phyloP scores from a whole-genome alignment of 345 rosid species.

The Brassica rapa region DNA sequence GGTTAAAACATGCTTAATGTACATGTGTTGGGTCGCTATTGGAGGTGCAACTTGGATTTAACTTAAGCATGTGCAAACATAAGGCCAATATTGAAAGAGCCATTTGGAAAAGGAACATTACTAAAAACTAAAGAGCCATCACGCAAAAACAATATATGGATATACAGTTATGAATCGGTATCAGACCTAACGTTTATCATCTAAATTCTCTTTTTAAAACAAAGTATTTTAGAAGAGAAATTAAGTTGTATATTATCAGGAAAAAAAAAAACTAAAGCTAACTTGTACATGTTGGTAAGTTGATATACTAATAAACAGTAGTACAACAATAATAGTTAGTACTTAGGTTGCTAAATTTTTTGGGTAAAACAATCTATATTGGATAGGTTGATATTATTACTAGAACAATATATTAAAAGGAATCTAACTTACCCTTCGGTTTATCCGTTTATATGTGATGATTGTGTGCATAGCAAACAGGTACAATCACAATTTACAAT shows the following conservation, averaged over 20 bases:
- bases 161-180: conserved; percentile 3
- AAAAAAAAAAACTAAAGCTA: no score
- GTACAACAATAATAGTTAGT: no score
- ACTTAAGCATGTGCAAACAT: conserved; percentile 39
- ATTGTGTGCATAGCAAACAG: neutral
- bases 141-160: conserved; percentile 9
- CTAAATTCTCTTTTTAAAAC: neutral
- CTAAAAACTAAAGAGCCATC: conserved; percentile 19
- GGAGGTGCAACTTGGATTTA: conserved; percentile 31
- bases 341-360: no score
- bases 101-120: conserved; percentile 11
- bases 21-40: conserved; percentile 26
- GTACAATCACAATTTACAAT: no score
- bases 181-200: conserved; percentile 9
- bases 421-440: no score
- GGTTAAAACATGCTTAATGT: neutral
- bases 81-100: conserved; percentile 36
- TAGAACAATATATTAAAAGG: no score
- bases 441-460: neutral
- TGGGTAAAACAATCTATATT: no score
- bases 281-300: no score
- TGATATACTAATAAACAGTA: no score
- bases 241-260: neutral
- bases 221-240: neutral
- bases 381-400: no score